These are phyloP conservation scores for Neolentinus lepideus DNA, from an alignment of 1,284 basidiomycete genomes.

Conservation along the genomic window DNA sequence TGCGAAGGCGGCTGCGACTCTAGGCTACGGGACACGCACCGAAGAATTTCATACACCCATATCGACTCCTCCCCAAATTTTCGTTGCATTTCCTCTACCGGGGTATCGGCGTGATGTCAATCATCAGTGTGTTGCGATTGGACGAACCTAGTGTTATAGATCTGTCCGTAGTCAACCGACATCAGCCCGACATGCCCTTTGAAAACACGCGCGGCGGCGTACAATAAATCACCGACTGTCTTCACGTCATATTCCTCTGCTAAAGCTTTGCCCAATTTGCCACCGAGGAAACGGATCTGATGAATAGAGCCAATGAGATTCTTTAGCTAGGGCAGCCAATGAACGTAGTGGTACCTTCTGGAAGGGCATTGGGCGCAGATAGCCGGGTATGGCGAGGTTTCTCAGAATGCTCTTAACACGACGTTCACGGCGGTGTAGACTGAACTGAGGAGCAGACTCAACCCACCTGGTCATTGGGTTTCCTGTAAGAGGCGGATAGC, in stretches of 20 bases:
- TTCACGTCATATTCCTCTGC: constrained; percentile 84
- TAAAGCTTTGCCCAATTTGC: constrained; percentile 88
- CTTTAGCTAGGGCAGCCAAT: background rate
- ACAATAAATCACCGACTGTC: constrained; percentile 88
- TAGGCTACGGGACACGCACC: constrained; percentile 32
- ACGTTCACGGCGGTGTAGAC: background rate
- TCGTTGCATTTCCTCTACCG: constrained; percentile 69
- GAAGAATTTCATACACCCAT: constrained; percentile 86
- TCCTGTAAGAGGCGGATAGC: constrained; percentile 86
- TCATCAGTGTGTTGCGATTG: constrained; percentile 1
- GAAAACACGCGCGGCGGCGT: constrained; percentile 14
- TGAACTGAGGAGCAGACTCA: background rate
- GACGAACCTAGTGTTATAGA: constrained; percentile 38
- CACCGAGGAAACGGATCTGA: constrained; percentile 91
- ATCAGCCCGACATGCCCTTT: background rate
- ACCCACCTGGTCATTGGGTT: constrained; percentile 76
- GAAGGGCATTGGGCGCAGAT: constrained; percentile 76
- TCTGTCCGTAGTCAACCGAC: constrained; percentile 21
- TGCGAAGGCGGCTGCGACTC: background rate
- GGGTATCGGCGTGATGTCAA: constrained; percentile 3
- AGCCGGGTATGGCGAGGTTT: constrained; percentile 75
- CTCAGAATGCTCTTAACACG: constrained; percentile 70
- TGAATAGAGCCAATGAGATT: background rate
- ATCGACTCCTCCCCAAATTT: constrained; percentile 81
- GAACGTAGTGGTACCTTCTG: constrained; percentile 60